Evolutionary conservation across 1,284 basidiomycete species (phyloP).

Genomic region (Amylostereum areolatum): DNA sequence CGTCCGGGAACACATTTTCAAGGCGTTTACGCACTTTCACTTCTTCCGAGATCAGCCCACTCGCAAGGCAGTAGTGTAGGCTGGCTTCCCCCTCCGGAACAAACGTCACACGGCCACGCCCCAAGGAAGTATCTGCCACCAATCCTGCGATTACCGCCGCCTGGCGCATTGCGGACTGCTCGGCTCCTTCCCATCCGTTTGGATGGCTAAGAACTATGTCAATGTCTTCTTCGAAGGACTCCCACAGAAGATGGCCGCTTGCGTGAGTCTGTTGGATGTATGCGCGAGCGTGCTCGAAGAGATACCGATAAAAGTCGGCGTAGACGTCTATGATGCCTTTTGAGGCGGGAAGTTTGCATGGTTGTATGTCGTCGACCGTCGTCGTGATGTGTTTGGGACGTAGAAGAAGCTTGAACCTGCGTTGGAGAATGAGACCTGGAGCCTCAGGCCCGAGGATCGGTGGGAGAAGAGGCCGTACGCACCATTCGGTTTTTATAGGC

Average conservation of each 20-base stretch:
- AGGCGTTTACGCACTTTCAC: conserved; percentile 15
- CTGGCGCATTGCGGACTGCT: conserved; percentile 27
- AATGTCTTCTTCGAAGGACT: conserved; percentile 9
- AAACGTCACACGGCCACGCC: conserved; percentile 27
- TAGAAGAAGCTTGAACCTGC: conserved; percentile 58
- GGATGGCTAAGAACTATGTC: conserved; percentile 30
- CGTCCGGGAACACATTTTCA: neutral
- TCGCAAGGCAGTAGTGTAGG: conserved; percentile 33
- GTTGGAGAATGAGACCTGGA: neutral
- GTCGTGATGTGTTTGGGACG: conserved; percentile 30
- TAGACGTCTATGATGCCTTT: conserved; percentile 44
- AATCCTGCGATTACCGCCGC: conserved; percentile 24
- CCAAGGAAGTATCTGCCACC: conserved; percentile 17
- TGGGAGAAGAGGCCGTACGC: conserved; percentile 3
- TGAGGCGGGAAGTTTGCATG: conserved; percentile 32
- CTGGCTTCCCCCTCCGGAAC: conserved; percentile 42
- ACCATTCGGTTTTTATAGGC: conserved; percentile 46
- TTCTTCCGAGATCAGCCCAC: conserved; percentile 22
- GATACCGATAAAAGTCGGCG: conserved; percentile 47
- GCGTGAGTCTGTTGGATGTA: conserved; percentile 6
- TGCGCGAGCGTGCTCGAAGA: conserved; percentile 32
- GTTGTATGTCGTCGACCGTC: conserved; percentile 17
- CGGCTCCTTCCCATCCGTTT: conserved; percentile 32
- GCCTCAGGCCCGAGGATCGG: neutral
- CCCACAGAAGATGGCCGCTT: conserved; percentile 2